Base-by-base conservation (phyloP, 1,284 basidiomycete species). In the Neonothopanus nambi region DNA sequence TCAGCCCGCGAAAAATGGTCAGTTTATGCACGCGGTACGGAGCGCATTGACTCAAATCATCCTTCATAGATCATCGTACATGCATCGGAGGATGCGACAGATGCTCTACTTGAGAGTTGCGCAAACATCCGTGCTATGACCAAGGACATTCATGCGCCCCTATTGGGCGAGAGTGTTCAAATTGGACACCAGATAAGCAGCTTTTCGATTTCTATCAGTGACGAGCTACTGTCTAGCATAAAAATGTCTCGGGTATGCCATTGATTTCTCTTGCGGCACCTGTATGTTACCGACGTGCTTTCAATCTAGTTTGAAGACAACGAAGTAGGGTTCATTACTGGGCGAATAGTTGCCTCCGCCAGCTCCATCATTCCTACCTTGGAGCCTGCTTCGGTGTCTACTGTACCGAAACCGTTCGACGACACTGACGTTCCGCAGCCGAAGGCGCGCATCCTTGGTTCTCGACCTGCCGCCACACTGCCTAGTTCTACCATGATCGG, bases 101-200 rank as follows among this genome's bases (percentile, higher is more conserved):
- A 82, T 33, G 77, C 85, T 3, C 79, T 98, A 8, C 81, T 93
- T 28, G 81, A 86, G 53, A 91, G 89, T 61, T 94, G 93, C 64
- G 79, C 80, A 18, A 85, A 89, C 37, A 90, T 93, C 48, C 84
- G 90, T 1, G 77, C 89, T 0, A 89, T 97, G 83, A 95, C 95
- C 2, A 87, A 88, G 65, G 95, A 98, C 57, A 91, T 99, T 33
- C 93, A 82, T 67, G 81, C 89, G 3, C 95, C 97, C 0, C 65
- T 67, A 4, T 74, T 82, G 24, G 86, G 87, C 36, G 88, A 95
- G 65, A 82, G 76, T 8, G 73, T 98, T 36, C 87, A 89, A 64
- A 95, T 99, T 59, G 97, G 97, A 39, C 95, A 98, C 70, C 93
- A 98, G 61, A 96, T 93, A 12, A 93, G 91, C 64, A 93, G 86